Evolutionary conservation across 306 rosid genomes (phyloP).

Genomic region (Acacia crassicarpa): DNA sequence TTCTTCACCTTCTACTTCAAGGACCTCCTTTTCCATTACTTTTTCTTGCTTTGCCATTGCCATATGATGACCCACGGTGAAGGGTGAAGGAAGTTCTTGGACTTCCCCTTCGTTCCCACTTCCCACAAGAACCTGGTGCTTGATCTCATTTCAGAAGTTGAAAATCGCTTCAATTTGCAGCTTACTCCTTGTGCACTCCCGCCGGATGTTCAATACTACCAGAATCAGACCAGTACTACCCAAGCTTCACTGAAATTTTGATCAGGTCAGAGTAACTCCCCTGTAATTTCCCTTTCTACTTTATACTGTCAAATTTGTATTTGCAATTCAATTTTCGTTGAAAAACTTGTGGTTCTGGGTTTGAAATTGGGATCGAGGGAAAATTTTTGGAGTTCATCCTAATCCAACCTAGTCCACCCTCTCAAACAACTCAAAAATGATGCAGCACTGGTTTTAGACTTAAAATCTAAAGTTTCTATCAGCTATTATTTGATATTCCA

Average conservation of each 20-base stretch:
- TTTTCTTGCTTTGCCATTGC: conserved; percentile 30
- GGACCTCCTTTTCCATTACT: conserved; percentile 25
- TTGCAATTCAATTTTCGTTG: not conserved
- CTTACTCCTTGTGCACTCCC: conserved; percentile 78
- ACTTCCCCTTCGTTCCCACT: conserved; percentile 66
- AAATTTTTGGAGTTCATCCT: not conserved
- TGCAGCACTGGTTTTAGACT: not conserved
- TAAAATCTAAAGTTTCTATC: not conserved
- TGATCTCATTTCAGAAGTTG: conserved; percentile 56
- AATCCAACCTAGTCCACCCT: not conserved
- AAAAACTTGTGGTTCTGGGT: not conserved
- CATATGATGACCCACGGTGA: conserved; percentile 50
- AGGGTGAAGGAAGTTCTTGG: conserved; percentile 48
- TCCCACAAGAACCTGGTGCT: conserved; percentile 69
- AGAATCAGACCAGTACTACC: conserved; percentile 41
- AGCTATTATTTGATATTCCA: not conserved
- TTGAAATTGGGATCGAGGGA: not conserved
- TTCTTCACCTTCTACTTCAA: conserved; percentile 14
- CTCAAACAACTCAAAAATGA: not conserved
- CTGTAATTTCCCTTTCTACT: conserved; percentile 36
- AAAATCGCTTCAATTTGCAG: conserved; percentile 54
- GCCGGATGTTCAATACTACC: conserved; percentile 54
- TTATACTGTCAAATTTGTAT: not conserved
- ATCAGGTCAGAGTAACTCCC: conserved; percentile 49
- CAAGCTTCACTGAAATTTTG: conserved; percentile 60